These are phyloP conservation scores for Pulchroboletus neoregius DNA, from an alignment of 1,284 basidiomycete species.

Conservation along the genomic window DNA sequence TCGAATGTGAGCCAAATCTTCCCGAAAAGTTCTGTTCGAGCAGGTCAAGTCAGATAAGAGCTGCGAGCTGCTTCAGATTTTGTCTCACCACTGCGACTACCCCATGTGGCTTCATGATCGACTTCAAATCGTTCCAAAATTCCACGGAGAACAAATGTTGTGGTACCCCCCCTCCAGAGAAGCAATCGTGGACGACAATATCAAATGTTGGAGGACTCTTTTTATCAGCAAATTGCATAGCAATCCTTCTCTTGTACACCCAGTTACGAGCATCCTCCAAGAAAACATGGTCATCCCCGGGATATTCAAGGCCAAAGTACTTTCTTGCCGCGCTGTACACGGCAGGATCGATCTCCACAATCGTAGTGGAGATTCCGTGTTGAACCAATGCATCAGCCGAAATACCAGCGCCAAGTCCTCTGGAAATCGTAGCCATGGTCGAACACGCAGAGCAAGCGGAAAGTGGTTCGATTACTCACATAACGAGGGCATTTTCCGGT, in stretches of 20 bases:
- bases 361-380: conserved; percentile 65
- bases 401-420: conserved; percentile 83
- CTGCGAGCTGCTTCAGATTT: not conserved
- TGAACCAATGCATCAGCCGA: conserved; percentile 68
- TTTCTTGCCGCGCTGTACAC: conserved; percentile 79
- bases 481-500: conserved; percentile 59
- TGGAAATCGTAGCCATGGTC: conserved; percentile 30
- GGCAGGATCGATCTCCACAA: conserved; percentile 83
- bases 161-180: conserved; percentile 85
- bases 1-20: conserved; percentile 54
- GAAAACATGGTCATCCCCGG: conserved; percentile 53
- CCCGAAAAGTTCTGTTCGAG: conserved; percentile 68
- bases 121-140: conserved; percentile 74
- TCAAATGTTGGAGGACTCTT: conserved; percentile 49
- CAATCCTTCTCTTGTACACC: conserved; percentile 43
- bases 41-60: conserved; percentile 21
- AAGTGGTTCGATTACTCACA: conserved; percentile 45
- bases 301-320: conserved; percentile 75
- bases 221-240: conserved; percentile 31
- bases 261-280: conserved; percentile 74
- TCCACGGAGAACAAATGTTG: conserved; percentile 76
- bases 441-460: not conserved
- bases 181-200: conserved; percentile 86
- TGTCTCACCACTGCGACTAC: conserved; percentile 73
- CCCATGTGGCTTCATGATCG: conserved; percentile 65